Evolutionary conservation across 2,329 filamentous ascomycete genomes (phyloP).

Genomic region (Shiraia bambusicola): DNA sequence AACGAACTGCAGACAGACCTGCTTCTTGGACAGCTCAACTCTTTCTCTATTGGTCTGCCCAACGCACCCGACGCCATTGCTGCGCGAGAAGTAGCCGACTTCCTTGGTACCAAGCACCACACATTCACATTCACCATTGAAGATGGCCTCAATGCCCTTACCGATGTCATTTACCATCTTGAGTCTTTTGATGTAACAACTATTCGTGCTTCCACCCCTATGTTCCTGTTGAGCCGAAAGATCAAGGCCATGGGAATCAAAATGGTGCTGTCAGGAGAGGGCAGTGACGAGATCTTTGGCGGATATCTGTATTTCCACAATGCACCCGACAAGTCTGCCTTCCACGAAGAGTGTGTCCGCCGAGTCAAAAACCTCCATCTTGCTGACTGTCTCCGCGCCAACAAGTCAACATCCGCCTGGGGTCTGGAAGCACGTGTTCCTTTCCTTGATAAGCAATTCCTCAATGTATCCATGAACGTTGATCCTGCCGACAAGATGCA

Average conservation of each 20-base stretch:
- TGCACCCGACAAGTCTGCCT: constrained; percentile 85
- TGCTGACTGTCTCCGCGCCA: constrained; percentile 94
- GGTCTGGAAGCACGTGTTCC: constrained; percentile 96
- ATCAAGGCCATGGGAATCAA: constrained; percentile 99
- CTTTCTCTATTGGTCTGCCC: constrained; percentile 95
- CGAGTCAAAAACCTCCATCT: constrained; percentile 96
- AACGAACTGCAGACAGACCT: constrained; percentile 87
- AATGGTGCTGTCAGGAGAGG: constrained; percentile 98
- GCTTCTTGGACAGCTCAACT: constrained; percentile 92
- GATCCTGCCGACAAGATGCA: constrained; percentile 90
- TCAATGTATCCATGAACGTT: constrained; percentile 89
- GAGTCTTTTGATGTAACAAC: constrained; percentile 98
- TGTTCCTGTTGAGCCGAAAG: constrained; percentile 97
- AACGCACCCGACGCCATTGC: constrained; percentile 90
- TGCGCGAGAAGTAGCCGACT: constrained; percentile 89
- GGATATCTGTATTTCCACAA: constrained; percentile 99
- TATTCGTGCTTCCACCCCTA: constrained; percentile 95
- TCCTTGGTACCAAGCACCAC: constrained; percentile 96
- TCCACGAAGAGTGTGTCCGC: constrained; percentile 92
- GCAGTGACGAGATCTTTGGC: constrained; percentile 96
- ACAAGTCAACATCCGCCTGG: constrained; percentile 99
- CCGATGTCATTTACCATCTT: constrained; percentile 96
- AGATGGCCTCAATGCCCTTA: constrained; percentile 93
- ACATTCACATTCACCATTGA: constrained; percentile 98
- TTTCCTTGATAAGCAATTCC: constrained; percentile 96